These are phyloP conservation scores for Oehlia diaphana DNA, from an alignment of 192 early-diverging fungal species.

Conservation along the genomic window DNA sequence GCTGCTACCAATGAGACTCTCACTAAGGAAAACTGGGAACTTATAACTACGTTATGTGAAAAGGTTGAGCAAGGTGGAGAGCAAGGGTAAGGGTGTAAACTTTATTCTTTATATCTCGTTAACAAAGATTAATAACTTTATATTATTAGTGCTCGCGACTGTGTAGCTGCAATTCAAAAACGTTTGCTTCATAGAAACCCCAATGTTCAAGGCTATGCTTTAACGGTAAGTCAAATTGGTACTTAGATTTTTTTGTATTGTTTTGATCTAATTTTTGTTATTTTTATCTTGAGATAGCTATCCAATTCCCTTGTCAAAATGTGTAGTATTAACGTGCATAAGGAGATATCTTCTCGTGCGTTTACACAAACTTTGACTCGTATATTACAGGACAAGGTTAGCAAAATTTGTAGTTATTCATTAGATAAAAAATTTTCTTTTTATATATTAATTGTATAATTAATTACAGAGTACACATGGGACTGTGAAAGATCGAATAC, in stretches of 20 bases:
- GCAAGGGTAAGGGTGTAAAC: constrained; percentile 40
- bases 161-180: constrained; percentile 70
- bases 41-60: constrained; percentile 74
- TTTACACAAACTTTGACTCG: constrained; percentile 81
- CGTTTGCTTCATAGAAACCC: constrained; percentile 77
- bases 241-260: background rate
- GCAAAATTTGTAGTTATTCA: background rate
- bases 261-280: background rate
- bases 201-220: constrained; percentile 71
- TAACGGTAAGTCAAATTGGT: constrained; percentile 52
- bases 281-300: constrained; percentile 52
- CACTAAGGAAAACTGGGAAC: constrained; percentile 92
- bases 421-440: background rate
- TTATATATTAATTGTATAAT: background rate
- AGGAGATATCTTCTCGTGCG: constrained; percentile 83
- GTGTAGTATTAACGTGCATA: constrained; percentile 75
- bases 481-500: constrained; percentile 74
- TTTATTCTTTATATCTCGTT: background rate
- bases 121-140: background rate
- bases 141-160: constrained; percentile 60
- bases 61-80: constrained; percentile 52
- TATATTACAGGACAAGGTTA: constrained; percentile 69
- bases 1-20: constrained; percentile 92
- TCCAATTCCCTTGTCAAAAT: constrained; percentile 91
- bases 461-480: constrained; percentile 63